Evolutionary conservation across 2,329 filamentous ascomycete genomes (phyloP), one percentile per base, ranked within the genome.

Genomic region (Ophiobolus disseminans): DNA sequence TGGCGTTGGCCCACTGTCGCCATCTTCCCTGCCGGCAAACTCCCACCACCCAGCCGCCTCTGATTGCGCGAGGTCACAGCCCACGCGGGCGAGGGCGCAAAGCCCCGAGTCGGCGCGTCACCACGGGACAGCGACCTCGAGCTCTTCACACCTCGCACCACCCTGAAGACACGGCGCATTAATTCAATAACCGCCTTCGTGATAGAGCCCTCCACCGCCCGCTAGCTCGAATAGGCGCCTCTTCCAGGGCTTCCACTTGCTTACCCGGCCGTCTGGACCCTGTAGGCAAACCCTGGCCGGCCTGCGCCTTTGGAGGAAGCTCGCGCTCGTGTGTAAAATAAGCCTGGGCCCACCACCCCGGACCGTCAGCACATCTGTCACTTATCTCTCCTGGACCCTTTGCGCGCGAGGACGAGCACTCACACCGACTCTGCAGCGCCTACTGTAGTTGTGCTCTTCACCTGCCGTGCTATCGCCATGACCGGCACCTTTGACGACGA

Each of bases 401-500:
- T n/a, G 10, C 19, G 23, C 16, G 13, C n/a, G 26, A 38, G 17
- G 32, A 39, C 34, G 8, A 39, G 5, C 13, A 25, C 30, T 32
- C 40, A 9, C 32, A 21, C 20, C 17, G 31, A 26, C 14, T 28
- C 31, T 36, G 31, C 41, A 37, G 39, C 39, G 23, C 11, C 39
- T 32, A 28, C 39, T 41, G 39, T 32, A 32, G 39, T 21, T 41
- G 26, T 41, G 25, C 19, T 23, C 19, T 20, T 5, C 19, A 22
- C 17, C 35, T 35, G 21, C 32, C 17, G 44, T 44, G 35, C 45
- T 19, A 17, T 25, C 36, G 43, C 36, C 44, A 70, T 70, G 69
- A 60, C 40, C 14, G 35, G 35, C 19, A 38, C 58, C 11, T 53
- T 65, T 47, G 65, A 69, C 55, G 68, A 70, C 61, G 69, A 73